Evolutionary conservation across 495 filamentous ascomycete species (phyloP), one percentile per base, ranked within the genome.

Genomic region (Patellaria atrata): DNA sequence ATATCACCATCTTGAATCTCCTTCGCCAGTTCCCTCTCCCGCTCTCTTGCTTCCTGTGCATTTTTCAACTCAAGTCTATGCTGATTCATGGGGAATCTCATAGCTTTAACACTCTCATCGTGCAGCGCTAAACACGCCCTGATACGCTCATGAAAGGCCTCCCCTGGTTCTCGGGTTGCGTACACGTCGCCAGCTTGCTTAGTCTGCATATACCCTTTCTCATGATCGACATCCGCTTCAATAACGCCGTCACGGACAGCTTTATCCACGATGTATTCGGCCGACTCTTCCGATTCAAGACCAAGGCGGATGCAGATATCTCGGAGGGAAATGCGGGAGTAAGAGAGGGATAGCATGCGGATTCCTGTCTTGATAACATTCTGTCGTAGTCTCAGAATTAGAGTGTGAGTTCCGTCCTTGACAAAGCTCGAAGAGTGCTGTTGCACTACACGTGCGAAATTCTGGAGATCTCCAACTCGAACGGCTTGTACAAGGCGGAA

Each of bases 361-460:
- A 97, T 89, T 46, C 89, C 89, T 22, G 89, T 97, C 64, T 93
- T 94, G 73, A 97, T 96, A 55, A 97, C 89, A 59, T 96, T 96
- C 55, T 97, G 89, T 33, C 89, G 74, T 24, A 97, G 67, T 29
- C 89, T 83, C 41, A 94, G 69, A 53, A 94, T 87, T 32, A 97
- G 68, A 5, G 85, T 93, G 59, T 96, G 96, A 13, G 86, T 94
- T 35, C 83, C 84, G 56, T 97, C 91, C 35, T 77, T 77, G 30
- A 81, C 73, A 75, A 96, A 97, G 11, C 76, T 79, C 15, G 75
- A 71, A 35, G 73, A 77, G 59, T 94, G 73, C 13, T 71, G 70
- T 41, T 76, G 74, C 37, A 94, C 80, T 42, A 77, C 76, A 34
- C 74, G 75, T 54, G 91, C 66, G 52, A 96, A 97, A 22, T 82